phyloP scores from a whole-genome alignment of 768 basidiomycete species.

The Wakefieldia striispora region DNA sequence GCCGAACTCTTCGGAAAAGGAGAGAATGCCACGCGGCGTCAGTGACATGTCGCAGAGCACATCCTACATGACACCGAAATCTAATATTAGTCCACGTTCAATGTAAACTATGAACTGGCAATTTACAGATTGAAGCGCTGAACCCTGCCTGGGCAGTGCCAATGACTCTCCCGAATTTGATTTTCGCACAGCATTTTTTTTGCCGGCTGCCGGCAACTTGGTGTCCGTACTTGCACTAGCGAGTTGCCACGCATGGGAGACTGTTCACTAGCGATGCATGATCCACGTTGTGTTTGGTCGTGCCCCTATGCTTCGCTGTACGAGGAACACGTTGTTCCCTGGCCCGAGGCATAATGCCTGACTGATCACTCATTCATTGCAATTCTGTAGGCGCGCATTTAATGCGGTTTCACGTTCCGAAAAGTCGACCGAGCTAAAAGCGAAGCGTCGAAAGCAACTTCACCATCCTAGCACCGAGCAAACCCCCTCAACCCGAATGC shows the following conservation, averaged over 20 bases:
- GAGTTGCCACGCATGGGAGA: conserved; percentile 1
- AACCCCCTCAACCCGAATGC: conserved; percentile 2
- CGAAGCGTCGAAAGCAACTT: neutral
- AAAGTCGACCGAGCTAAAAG: conserved; percentile 8
- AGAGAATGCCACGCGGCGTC: too few relatives aligned
- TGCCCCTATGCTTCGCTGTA: neutral
- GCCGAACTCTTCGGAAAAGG: too few relatives aligned
- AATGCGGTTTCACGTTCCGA: conserved; percentile 6
- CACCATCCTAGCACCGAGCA: neutral
- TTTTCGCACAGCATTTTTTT: neutral
- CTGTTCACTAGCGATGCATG: neutral
- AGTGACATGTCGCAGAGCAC: neutral
- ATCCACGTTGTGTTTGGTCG: neutral
- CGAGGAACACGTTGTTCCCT: conserved; percentile 3
- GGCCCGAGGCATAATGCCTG: too few relatives aligned
- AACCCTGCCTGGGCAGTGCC: too few relatives aligned
- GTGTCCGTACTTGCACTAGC: neutral
- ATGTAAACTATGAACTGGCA: too few relatives aligned
- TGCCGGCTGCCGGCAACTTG: neutral
- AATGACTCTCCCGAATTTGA: neutral
- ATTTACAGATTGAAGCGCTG: too few relatives aligned
- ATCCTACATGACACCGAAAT: neutral
- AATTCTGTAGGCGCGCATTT: conserved; percentile 1
- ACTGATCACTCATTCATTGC: too few relatives aligned
- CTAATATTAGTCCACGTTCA: too few relatives aligned